phyloP scores from a whole-genome alignment of 352 stramenopile species.

The Pseudoperonospora humuli region DNA sequence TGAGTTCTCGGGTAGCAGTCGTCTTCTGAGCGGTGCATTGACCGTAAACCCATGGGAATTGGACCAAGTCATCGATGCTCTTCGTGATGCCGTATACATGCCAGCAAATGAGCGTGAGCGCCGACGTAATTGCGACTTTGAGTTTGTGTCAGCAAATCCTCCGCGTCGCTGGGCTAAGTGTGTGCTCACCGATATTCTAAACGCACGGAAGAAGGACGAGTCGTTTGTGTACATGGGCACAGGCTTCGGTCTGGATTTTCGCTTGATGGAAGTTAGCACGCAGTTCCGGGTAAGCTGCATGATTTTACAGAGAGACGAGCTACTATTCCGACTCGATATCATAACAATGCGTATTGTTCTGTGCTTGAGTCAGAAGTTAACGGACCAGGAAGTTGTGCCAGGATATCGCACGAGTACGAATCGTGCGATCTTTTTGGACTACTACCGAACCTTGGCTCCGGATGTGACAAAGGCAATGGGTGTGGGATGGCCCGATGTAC shows the following conservation, averaged over 20 bases:
- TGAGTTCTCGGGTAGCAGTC: conserved; percentile 94
- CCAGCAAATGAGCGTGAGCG: conserved; percentile 58
- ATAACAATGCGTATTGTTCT: not conserved
- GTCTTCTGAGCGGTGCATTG: conserved; percentile 91
- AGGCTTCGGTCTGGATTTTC: conserved; percentile 94
- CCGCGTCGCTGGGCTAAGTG: conserved; percentile 65
- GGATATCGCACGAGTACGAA: conserved; percentile 60
- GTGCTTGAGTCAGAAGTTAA: conserved; percentile 46
- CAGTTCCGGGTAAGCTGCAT: conserved; percentile 71
- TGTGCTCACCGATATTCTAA: conserved; percentile 69
- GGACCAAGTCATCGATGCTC: conserved; percentile 61
- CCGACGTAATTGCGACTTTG: conserved; percentile 66
- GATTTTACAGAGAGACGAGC: not conserved
- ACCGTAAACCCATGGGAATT: conserved; percentile 97
- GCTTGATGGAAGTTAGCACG: conserved; percentile 92
- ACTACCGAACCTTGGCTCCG: conserved; percentile 94
- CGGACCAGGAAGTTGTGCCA: conserved; percentile 50
- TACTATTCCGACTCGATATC: not conserved
- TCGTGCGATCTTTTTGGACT: conserved; percentile 96
- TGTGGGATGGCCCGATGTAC: conserved; percentile 70
- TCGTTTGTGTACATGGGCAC: conserved; percentile 84
- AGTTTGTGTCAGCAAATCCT: conserved; percentile 64
- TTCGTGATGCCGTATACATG: conserved; percentile 74
- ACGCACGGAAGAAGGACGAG: conserved; percentile 73
- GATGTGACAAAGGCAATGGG: conserved; percentile 82